Conservation (phyloP, 495 filamentous ascomycete species). For the Penicillium crystallinum region DNA sequence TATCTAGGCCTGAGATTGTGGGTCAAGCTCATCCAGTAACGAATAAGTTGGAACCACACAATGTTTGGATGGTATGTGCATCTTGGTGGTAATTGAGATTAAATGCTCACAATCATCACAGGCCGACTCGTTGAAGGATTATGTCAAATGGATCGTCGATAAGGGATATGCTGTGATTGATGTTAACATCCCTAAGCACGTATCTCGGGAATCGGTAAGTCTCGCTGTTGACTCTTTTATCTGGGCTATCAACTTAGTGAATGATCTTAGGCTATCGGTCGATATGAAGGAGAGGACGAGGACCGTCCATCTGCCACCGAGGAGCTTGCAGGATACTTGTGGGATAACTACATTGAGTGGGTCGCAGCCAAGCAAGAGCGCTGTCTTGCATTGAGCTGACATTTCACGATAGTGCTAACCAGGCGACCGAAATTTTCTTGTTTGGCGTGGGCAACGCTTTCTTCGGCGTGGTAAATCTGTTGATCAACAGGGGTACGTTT, state of each 20-base stretch:
- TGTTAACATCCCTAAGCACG: slow-evolving; percentile 76
- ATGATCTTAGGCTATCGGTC: slow-evolving; percentile 25
- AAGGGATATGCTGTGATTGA: slow-evolving; percentile 79
- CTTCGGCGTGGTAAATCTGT: slow-evolving; percentile 60
- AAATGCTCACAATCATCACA: slow-evolving; percentile 46
- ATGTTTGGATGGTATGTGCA: slow-evolving; percentile 75
- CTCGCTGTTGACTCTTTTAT: not conserved
- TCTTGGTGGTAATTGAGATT: not conserved
- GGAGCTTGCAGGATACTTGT: slow-evolving; percentile 79
- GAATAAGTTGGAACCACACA: slow-evolving; percentile 71
- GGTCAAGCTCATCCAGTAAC: slow-evolving; percentile 62
- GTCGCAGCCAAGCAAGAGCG: not conserved
- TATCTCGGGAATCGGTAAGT: slow-evolving; percentile 42
- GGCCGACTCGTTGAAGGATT: slow-evolving; percentile 72
- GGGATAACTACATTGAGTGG: slow-evolving; percentile 95
- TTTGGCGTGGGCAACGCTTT: slow-evolving; percentile 79
- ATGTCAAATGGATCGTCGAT: slow-evolving; percentile 73
- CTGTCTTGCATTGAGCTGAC: not conserved
- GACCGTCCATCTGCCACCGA: slow-evolving; percentile 51
- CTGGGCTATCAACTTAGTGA: slow-evolving; percentile 12
- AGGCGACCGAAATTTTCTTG: slow-evolving; percentile 67
- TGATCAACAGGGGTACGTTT: slow-evolving; percentile 58
- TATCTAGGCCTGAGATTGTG: slow-evolving; percentile 61
- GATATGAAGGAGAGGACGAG: slow-evolving; percentile 40
- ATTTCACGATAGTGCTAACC: slow-evolving; percentile 47